Percentiles rank a stretch among this genome's conserved stretches.
Evolutionary conservation across 345 rosid species (phyloP).

Genomic region (Brassica juncea): DNA sequence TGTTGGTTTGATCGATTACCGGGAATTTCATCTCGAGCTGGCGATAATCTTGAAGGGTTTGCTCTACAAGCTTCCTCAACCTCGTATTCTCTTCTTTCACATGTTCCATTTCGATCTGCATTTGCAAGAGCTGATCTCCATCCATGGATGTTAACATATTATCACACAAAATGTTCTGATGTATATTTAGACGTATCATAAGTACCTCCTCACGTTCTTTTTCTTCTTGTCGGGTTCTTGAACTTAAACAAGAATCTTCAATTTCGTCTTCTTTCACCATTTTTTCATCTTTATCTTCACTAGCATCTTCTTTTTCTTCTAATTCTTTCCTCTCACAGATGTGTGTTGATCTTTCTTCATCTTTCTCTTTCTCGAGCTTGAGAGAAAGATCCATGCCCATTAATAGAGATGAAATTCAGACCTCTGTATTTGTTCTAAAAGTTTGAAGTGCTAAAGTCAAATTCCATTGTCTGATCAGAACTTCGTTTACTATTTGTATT

Average conservation of each 20-base stretch:
- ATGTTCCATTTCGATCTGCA: constrained; percentile 38
- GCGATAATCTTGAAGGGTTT: constrained; percentile 38
- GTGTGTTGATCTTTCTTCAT: constrained; percentile 26
- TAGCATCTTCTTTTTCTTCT: constrained; percentile 1
- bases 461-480: constrained; percentile 31
- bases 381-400: constrained; percentile 38
- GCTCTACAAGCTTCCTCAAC: constrained; percentile 40
- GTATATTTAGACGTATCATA: neutral
- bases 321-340: constrained; percentile 9
- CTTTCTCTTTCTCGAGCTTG: constrained; percentile 28
- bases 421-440: constrained; percentile 6
- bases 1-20: constrained; percentile 25
- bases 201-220: constrained; percentile 40
- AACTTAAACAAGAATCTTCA: constrained; percentile 25
- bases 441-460: constrained; percentile 34
- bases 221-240: constrained; percentile 28
- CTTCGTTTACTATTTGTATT: constrained; percentile 41
- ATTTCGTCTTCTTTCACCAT: constrained; percentile 15
- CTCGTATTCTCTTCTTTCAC: constrained; percentile 39
- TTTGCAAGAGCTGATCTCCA: constrained; percentile 34
- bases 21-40: constrained; percentile 43
- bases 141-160: constrained; percentile 16
- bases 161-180: neutral
- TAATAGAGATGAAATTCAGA: constrained; percentile 20
- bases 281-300: constrained; percentile 23